Base-by-base conservation (phyloP, 805 yeast genomes). In the Kodamaea neixiangensis region DNA sequence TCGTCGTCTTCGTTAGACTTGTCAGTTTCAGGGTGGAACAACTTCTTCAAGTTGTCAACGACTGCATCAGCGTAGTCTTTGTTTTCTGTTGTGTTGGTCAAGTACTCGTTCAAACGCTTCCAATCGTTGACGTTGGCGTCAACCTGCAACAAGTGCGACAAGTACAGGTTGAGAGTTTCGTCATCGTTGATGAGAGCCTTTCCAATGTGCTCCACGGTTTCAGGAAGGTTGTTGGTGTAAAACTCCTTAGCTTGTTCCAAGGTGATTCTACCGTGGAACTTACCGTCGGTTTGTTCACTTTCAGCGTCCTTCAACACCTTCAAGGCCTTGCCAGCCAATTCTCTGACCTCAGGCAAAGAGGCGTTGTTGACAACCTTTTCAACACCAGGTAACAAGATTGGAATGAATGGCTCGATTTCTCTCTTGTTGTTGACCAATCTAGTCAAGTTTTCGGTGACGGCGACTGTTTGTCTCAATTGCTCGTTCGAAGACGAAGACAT, bases 291-390 rank as follows among this genome's bases (percentile, higher is more conserved):
- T 49, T 82, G 78, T 61, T 82, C 85, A 53, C 71, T 77, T 55
- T 87, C 87, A 57, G 97, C 97, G 53, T 86, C 93, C 62, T 82
- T 80, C 65, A 94, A 77, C 39, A 93, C 98, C 7, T 73, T 65
- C 53, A 88, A 76, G 1, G 99, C 98, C 70, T 91, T 93, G 37
- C 77, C 78, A 35, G 97, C 98, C 61, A 94, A 77, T 60, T 86
- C 94, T 79, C 99, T 86, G 47, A 94, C 98, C 71, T 93, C 99
- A 39, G 98, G 98, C 66, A 89, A 77, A 7, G 97, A 86, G 39
- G 98, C 98, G 48, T 92, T 88, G 50, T 88, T 81, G 46, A 87
- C 85, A 39, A 94, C 97, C 67, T 84, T 90, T 68, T 86, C 82
- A 41, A 94, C 86, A 66, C 97, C 96, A n/a, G 99, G 99, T 68